These are phyloP conservation scores for Coprinopsis sp. DNA, from an alignment of 768 basidiomycete genomes.

Conservation along the genomic window DNA sequence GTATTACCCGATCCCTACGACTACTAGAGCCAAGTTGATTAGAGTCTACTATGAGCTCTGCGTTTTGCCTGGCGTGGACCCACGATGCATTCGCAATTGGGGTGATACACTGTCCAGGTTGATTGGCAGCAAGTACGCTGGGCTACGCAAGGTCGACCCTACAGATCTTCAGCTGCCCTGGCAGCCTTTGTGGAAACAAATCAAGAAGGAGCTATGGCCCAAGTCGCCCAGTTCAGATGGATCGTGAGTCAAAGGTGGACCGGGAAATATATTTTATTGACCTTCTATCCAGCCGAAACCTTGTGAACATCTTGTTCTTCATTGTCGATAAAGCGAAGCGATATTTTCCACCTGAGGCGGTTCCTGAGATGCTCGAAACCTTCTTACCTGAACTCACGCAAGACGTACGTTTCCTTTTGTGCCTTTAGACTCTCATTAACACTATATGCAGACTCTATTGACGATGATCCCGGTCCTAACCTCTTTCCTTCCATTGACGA, in stretches of 20 bases:
- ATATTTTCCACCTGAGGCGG: constrained; percentile 64
- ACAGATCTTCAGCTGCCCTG: constrained; percentile 68
- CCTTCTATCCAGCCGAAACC: constrained; percentile 42
- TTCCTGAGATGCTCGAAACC: constrained; percentile 63
- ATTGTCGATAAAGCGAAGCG: constrained; percentile 68
- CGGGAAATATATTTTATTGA: not conserved
- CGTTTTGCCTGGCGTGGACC: constrained; percentile 70
- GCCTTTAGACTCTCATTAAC: not conserved
- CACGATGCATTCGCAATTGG: constrained; percentile 68
- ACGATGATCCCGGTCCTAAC: constrained; percentile 72
- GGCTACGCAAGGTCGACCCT: constrained; percentile 61
- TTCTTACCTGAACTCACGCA: constrained; percentile 71
- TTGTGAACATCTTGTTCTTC: constrained; percentile 67
- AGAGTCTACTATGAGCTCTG: constrained; percentile 77
- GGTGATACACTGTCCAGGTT: constrained; percentile 74
- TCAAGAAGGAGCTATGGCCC: constrained; percentile 73
- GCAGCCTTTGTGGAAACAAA: constrained; percentile 68
- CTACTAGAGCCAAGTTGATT: constrained; percentile 68
- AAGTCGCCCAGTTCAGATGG: constrained; percentile 58
- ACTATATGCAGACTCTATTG: constrained; percentile 47
- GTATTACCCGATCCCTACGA: constrained; percentile 70
- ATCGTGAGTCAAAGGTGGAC: constrained; percentile 38
- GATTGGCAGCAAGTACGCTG: constrained; percentile 59
- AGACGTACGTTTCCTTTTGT: constrained; percentile 43
- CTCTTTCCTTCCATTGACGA: constrained; percentile 70